A percentile compares a stretch with the other conserved stretches of the same genome.
Evolutionary conservation across 139 green algal species (phyloP).

Genomic region (Spirogloea muscicola): DNA sequence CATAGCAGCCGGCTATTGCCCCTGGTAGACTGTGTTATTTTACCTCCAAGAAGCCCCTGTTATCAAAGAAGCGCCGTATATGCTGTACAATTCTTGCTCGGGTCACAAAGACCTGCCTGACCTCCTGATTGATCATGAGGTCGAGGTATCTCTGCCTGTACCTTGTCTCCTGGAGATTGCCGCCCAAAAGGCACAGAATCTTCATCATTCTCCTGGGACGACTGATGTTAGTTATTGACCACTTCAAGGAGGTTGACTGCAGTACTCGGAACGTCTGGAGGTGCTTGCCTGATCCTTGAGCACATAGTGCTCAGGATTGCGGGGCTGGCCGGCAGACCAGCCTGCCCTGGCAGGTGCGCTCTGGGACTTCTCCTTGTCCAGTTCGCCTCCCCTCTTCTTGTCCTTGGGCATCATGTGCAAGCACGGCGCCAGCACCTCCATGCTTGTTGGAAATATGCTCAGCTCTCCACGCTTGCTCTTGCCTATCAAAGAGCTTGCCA

Average conservation of each 20-base stretch:
- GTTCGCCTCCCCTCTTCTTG: background rate
- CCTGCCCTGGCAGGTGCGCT: no score
- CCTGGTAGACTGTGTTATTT: no score
- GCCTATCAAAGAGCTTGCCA: constrained; percentile 28
- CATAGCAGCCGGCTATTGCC: no score
- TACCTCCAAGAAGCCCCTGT: constrained; percentile 85
- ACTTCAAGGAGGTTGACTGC: background rate
- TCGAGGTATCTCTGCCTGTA: constrained; percentile 97
- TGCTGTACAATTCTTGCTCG: constrained; percentile 79
- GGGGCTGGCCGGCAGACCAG: background rate
- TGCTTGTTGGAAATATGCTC: constrained; percentile 77
- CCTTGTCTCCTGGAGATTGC: constrained; percentile 76
- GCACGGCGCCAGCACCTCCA: constrained; percentile 85
- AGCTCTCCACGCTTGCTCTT: constrained; percentile 98
- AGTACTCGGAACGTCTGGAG: background rate
- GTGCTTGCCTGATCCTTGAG: constrained; percentile 28
- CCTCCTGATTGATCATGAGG: constrained; percentile 82
- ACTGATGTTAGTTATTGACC: background rate
- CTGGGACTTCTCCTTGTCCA: background rate
- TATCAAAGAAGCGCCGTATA: constrained; percentile 86
- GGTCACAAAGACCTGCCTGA: constrained; percentile 78
- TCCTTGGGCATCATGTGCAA: constrained; percentile 91
- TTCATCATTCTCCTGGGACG: background rate
- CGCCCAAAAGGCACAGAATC: background rate
- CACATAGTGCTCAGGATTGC: constrained; percentile 21